Base-by-base conservation (phyloP, 2,329 filamentous ascomycete species). In the Dryadomyces quercivorus region DNA sequence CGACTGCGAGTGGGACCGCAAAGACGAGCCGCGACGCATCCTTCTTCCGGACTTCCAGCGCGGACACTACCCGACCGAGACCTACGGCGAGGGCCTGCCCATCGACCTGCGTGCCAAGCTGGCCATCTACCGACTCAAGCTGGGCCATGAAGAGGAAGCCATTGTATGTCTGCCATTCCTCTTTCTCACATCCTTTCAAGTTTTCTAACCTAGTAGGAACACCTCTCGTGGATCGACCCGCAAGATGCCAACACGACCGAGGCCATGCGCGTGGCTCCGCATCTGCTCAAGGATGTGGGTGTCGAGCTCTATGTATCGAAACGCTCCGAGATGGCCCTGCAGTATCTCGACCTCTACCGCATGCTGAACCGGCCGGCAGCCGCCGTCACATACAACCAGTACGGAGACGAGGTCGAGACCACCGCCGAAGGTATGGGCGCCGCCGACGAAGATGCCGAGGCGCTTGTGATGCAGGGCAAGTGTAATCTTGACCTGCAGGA, bases 1-100 rank as follows among this genome's bases (percentile, higher is more conserved):
- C 64, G 90, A 95, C 66, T 78, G 90, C 55, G 93, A 98, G 69
- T 98, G 90, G 81, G 93, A 98, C 65, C 69, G 78, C 5, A 77
- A 84, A 47, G 81, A 89, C 63, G 74, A 77, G 20, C 57, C 59
- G 2, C 84, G 93, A 57, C 82, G 91, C 55, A 66, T 72, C 2
- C 68, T 76, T 55, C 76, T 87, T 5, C 67, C 77, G 2, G 77
- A 77, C 1, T 95, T 86, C 64, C 68, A 74, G 9, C 71, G 75
- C 5, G 75, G 70, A 3, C 69, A 68, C 47, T 81, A 80, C 64
- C 72, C 76, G 1, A 63, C 69, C 4, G 72, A 75, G 6, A 71
- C 76, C 0, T 95, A 95, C 65, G 90, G 88, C 0, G 67, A 76
- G 43, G 81, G 83, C 1, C 72, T 96, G 43, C 92, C 91, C 0